Base-by-base conservation (phyloP, 139 green algal species). In the Nannochloris sp. region DNA sequence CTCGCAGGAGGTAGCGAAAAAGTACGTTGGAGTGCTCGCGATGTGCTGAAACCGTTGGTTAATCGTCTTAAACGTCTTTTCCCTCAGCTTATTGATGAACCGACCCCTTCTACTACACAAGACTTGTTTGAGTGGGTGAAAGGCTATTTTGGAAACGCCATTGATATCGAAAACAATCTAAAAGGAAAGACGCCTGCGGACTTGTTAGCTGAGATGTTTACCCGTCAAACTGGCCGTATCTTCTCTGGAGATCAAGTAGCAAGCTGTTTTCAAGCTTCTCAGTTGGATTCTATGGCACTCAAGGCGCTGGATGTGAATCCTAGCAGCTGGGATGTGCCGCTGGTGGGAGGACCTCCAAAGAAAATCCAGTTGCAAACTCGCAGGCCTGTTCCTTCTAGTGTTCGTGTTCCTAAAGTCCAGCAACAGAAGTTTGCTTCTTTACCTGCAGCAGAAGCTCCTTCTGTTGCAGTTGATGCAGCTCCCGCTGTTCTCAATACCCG, bases 201-300 rank as follows among this genome's bases (percentile, higher is more conserved):
- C 42, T 60, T 82, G 48, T 72, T 71, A 4, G 60, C 70, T 0
- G 69, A 82, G 67, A 82, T 82, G 42, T 51, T 51, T 19, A 29
- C 71, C 8, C 75, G 69, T 0, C 44, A 76, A 14, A 68, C 75
- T 0, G 75, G 75, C 46, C 76, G 77, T 34, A 65, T 71, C 55
- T 24, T 83, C 5, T 23, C 51, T 31, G 4, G 27, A 13, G 33
- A 13, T 30, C 14, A 55, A 4, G 33, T 6, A 44, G 35, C 6
- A 30, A 19, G 10, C 6, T 4, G 23, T 45, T 13, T 56, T 27
- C 9, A 3, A 7, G 12, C 4, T 3, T 30, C 38, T 6, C 5
- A 4, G 19, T 10, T 12, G 13, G 39, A 58, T 33, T 32, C 38
- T 19, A 33, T 60, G 24, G 3, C 30, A 35, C 32, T 24, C 14